phyloP scores from a whole-genome alignment of 2,329 filamentous ascomycete species.

The Cadophora gregata region DNA sequence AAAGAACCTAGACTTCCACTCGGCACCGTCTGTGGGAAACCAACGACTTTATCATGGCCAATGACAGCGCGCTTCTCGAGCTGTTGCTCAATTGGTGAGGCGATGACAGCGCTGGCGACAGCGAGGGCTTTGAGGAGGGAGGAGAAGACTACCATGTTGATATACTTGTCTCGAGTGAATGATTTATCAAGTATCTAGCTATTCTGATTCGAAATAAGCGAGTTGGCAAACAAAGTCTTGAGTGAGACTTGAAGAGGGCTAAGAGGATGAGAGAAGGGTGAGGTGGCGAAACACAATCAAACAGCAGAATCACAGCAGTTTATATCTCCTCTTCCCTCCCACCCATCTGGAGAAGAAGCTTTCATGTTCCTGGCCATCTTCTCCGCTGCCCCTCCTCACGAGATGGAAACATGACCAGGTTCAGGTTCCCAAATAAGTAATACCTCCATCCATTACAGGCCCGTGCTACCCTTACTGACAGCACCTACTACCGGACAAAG shows the following conservation, averaged over 20 bases:
- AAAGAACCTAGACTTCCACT: slow-evolving; percentile 52
- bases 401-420: background rate
- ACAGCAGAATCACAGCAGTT: background rate
- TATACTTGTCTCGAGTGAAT: background rate
- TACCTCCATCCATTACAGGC: background rate
- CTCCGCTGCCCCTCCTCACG: slow-evolving; percentile 10
- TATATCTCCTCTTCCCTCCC: background rate
- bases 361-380: background rate
- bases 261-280: background rate
- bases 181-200: background rate
- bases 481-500: background rate
- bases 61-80: slow-evolving; percentile 49
- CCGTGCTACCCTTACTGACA: background rate
- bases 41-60: slow-evolving; percentile 52
- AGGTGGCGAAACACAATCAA: background rate
- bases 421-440: background rate
- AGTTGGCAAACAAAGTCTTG: background rate
- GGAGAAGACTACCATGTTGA: background rate
- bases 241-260: background rate
- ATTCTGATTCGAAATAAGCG: background rate
- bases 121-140: slow-evolving; percentile 2
- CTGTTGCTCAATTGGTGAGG: slow-evolving; percentile 12
- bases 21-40: slow-evolving; percentile 60
- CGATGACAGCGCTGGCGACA: background rate
- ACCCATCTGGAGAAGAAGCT: background rate